Percentiles rank a stretch among this genome's conserved stretches.
Evolutionary conservation across 2,329 filamentous ascomycete genomes (phyloP).

Genomic region (Penicillium sp.): DNA sequence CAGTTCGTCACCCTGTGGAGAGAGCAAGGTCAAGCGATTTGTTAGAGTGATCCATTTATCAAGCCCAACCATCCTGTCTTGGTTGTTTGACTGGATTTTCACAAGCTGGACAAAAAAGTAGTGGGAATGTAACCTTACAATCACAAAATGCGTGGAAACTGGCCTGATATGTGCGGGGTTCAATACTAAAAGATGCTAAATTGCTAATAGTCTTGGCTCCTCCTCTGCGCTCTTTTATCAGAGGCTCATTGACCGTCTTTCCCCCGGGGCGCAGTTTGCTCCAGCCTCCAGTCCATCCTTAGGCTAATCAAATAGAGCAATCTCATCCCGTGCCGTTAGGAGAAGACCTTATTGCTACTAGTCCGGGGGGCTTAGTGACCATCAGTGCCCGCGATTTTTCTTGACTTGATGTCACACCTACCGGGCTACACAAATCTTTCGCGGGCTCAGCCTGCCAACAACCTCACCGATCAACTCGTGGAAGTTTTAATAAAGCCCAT

Average conservation of each 20-base stretch:
- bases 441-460: background rate
- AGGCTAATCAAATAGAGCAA: conserved; percentile 6
- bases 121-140: background rate
- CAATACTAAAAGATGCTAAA: background rate
- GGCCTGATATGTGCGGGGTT: conserved; percentile 7
- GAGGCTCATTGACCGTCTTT: background rate
- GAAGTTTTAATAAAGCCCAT: background rate
- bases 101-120: background rate
- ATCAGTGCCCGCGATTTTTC: background rate
- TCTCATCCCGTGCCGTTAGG: background rate
- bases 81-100: background rate
- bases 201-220: background rate
- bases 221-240: background rate
- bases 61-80: background rate
- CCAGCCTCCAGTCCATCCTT: background rate
- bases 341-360: background rate
- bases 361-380: background rate
- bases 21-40: background rate
- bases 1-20: background rate
- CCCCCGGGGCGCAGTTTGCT: background rate
- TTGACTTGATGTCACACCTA: background rate
- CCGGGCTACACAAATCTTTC: background rate
- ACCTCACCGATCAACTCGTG: background rate
- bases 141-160: background rate
- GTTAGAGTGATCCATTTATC: background rate